A percentile compares a stretch with the other conserved stretches of the same genome.
Evolutionary conservation across 1,284 basidiomycete species (phyloP).

Genomic region (Ganoderma sinense): DNA sequence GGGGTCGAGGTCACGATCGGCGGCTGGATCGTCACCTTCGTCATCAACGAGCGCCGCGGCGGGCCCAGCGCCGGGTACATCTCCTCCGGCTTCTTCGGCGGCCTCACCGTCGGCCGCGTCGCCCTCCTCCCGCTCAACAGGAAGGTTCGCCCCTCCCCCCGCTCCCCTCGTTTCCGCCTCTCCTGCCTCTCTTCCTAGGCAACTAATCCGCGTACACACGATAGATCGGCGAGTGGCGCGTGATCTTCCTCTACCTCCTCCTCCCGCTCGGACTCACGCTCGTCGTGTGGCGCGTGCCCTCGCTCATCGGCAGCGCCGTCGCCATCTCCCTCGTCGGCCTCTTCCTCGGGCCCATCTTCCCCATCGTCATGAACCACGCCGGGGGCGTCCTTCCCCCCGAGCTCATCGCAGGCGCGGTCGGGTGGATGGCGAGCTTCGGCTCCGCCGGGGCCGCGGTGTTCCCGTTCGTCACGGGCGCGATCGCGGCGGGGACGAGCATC

Average conservation of each 20-base stretch:
- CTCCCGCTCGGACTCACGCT: slow-evolving; percentile 55
- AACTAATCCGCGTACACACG: too few relatives aligned
- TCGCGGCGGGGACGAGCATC: slow-evolving; percentile 60
- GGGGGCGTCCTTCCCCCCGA: slow-evolving; percentile 55
- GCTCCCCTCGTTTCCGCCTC: too few relatives aligned
- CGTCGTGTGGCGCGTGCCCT: slow-evolving; percentile 64
- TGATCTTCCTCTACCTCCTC: slow-evolving; percentile 46
- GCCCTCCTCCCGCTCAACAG: slow-evolving; percentile 56
- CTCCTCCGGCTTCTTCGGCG: slow-evolving; percentile 57
- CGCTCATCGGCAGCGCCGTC: slow-evolving; percentile 58
- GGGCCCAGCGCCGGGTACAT: slow-evolving; percentile 56
- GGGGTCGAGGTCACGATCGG: slow-evolving; percentile 56
- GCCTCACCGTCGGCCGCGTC: slow-evolving; percentile 52
- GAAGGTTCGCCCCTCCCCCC: slow-evolving; percentile 40
- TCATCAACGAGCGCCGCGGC: slow-evolving; percentile 50
- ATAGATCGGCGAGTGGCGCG: slow-evolving; percentile 51
- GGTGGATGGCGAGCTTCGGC: slow-evolving; percentile 63
- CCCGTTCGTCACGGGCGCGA: slow-evolving; percentile 63
- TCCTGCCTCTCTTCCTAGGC: too few relatives aligned
- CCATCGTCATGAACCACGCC: slow-evolving; percentile 59
- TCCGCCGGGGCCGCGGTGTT: slow-evolving; percentile 60
- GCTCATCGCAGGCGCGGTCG: slow-evolving; percentile 60
- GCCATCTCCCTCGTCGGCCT: slow-evolving; percentile 63
- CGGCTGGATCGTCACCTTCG: slow-evolving; percentile 60
- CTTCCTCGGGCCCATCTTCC: slow-evolving; percentile 58